Evolutionary conservation across 306 rosid genomes (phyloP).

Genomic region (Calophaca sinica): DNA sequence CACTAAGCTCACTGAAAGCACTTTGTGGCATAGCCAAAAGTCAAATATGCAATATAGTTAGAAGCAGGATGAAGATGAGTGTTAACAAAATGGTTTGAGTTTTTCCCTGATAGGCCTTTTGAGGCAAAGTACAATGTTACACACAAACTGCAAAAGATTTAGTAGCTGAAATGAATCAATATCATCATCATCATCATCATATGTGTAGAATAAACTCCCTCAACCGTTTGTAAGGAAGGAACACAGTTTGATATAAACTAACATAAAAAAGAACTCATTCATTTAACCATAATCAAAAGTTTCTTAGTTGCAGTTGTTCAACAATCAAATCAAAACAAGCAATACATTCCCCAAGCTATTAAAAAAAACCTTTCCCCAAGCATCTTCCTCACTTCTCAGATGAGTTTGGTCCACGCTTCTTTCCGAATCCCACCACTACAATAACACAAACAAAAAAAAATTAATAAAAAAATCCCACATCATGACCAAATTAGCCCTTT

Average conservation of each 20-base stretch:
- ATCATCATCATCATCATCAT: too few relatives aligned
- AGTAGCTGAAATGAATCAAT: too few relatives aligned
- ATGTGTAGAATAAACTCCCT: neutral
- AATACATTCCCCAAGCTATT: constrained; percentile 14
- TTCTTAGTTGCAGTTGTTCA: neutral
- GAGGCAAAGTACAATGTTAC: too few relatives aligned
- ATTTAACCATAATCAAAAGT: constrained; percentile 22
- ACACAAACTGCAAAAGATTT: too few relatives aligned
- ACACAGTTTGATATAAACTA: constrained; percentile 9
- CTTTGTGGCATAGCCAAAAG: too few relatives aligned
- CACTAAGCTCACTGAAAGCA: too few relatives aligned
- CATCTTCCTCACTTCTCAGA: constrained; percentile 47
- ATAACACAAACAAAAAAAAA: neutral
- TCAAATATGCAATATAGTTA: too few relatives aligned
- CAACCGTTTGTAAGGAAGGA: neutral
- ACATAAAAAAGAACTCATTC: constrained; percentile 25
- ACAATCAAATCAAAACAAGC: constrained; percentile 19
- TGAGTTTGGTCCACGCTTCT: constrained; percentile 56
- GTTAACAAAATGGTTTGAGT: too few relatives aligned
- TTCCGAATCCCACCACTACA: constrained; percentile 55
- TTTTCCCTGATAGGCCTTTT: too few relatives aligned
- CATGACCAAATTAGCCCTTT: too few relatives aligned
- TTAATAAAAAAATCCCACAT: too few relatives aligned
- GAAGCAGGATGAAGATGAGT: too few relatives aligned
- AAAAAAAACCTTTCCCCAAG: constrained; percentile 10